Base-by-base conservation (phyloP, 805 yeast genomes). In the Candida adriatica region DNA sequence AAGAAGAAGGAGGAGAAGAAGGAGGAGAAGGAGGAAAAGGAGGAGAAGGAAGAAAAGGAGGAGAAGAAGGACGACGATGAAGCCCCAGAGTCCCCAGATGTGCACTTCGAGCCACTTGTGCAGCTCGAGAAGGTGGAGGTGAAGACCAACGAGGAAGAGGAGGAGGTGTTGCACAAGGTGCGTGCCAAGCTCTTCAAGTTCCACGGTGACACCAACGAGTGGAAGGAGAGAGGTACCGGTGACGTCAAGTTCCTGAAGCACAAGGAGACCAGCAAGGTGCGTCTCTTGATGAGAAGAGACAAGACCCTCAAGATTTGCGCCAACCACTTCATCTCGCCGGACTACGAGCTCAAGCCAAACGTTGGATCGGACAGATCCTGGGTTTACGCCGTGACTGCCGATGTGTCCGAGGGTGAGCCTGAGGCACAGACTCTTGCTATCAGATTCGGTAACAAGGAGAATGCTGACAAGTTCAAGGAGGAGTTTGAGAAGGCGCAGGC, bases 221-320 rank as follows among this genome's bases (percentile, higher is more conserved):
- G 98, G 98, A 92, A 92, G 63, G 98, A 92, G 72, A 84, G 98
- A 70, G 98, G 98, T 51, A 86, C 96, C 21, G 98, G 98, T 55
- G 98, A 92, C 56, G 95, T 87, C 51, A 86, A 92, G 65, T 85
- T 92, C 63, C 75, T 92, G 58, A 71, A 90, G 68, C 96, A 90
- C 68, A 87, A 86, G 62, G 64, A 65, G 41, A 67, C 85, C 37
- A 72, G 74, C 37, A 88, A 86, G 66, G 85, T 84, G 43, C 81
- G 98, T 68, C 63, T 92, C 46, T 70, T 92, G 56, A 92, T 92
- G 98, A 86, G 98, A 76, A 86, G 98, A 70, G 98, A 92, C 68
- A 90, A 90, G 72, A 92, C 97, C 34, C 74, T 92, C 58, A 92
- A 92, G 73, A 81, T 92, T 55, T 92, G 98, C 64, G 98, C 98